These are phyloP conservation scores for Ophiostoma angusticollis DNA, from an alignment of 2,329 filamentous ascomycete species.

Conservation along the genomic window DNA sequence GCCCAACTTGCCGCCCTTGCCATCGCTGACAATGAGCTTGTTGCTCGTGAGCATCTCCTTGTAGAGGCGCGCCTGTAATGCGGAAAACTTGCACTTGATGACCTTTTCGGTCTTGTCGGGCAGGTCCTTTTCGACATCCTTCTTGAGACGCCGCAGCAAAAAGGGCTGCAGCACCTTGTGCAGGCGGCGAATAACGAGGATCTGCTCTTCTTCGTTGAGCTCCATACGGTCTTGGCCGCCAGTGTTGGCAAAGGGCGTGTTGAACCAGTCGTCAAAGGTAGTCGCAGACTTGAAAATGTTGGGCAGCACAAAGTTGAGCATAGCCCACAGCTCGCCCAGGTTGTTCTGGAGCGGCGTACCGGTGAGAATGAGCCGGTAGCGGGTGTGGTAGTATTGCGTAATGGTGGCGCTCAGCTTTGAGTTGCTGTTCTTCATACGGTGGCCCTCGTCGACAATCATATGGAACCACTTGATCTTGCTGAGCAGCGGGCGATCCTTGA, in stretches of 20 bases:
- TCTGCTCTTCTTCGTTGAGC: constrained; percentile 96
- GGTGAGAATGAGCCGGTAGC: constrained; percentile 91
- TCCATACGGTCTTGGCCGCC: constrained; percentile 98
- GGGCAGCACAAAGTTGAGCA: constrained; percentile 95
- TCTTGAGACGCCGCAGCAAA: constrained; percentile 95
- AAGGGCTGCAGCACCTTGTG: constrained; percentile 97
- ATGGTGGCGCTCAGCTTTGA: constrained; percentile 95
- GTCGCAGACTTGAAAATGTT: constrained; percentile 99
- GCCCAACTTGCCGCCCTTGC: constrained; percentile 87
- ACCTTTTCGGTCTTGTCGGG: constrained; percentile 99
- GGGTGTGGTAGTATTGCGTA: constrained; percentile 85
- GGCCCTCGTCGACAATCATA: constrained; percentile 99
- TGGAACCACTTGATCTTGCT: constrained; percentile 99
- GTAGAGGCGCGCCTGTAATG: constrained; percentile 85
- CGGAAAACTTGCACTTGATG: constrained; percentile 97
- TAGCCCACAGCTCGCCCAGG: constrained; percentile 86
- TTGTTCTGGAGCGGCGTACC: constrained; percentile 98
- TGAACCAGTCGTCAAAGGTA: constrained; percentile 99
- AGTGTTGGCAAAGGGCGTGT: constrained; percentile 96
- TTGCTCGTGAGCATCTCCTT: constrained; percentile 96
- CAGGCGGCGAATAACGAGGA: constrained; percentile 93
- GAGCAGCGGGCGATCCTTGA: constrained; percentile 89
- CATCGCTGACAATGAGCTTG: constrained; percentile 85
- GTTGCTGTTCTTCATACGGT: constrained; percentile 97
- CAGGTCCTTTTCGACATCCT: constrained; percentile 97